A percentile compares a stretch with the other conserved stretches of the same genome.
These are phyloP conservation scores for Epichloe coenophiala DNA, from an alignment of 2,329 filamentous ascomycete species.

Conservation along the genomic window DNA sequence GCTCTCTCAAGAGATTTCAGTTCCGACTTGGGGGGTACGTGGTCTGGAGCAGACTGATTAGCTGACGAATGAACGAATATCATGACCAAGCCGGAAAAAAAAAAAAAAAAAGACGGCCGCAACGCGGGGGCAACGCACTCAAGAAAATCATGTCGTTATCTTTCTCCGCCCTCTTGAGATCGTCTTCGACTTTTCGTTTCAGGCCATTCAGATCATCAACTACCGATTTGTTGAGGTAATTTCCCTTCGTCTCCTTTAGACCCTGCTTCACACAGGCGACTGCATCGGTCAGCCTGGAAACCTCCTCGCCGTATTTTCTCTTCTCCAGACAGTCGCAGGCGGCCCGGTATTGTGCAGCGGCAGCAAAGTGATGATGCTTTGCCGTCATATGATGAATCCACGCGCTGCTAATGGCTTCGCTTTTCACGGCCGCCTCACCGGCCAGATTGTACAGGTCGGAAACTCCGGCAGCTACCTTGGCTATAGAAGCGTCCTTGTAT, in stretches of 20 bases:
- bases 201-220: conserved; percentile 70
- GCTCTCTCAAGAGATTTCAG: conserved; percentile 75
- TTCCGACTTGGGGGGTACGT: conserved; percentile 84
- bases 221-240: conserved; percentile 69
- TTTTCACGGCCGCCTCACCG: conserved; percentile 75
- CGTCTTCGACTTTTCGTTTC: conserved; percentile 71
- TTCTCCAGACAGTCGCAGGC: conserved; percentile 88
- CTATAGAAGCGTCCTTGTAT: conserved; percentile 83
- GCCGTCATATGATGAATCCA: conserved; percentile 98
- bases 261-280: conserved; percentile 74
- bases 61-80: conserved; percentile 4
- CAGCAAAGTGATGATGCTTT: conserved; percentile 94
- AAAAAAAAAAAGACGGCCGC: too few species aligned
- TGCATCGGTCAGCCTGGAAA: conserved; percentile 73
- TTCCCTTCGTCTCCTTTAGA: conserved; percentile 60
- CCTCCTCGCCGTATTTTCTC: conserved; percentile 87
- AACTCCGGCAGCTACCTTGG: conserved; percentile 77
- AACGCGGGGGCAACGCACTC: conserved; percentile 29
- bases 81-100: too few species aligned
- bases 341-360: conserved; percentile 83
- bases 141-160: conserved; percentile 96
- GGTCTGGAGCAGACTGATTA: conserved; percentile 32
- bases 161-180: conserved; percentile 82
- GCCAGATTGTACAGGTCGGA: conserved; percentile 82
- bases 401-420: conserved; percentile 76